Evolutionary conservation across 768 basidiomycete species (phyloP), one percentile per base, ranked within the genome.

Genomic region (Sarcomyxa edulis): DNA sequence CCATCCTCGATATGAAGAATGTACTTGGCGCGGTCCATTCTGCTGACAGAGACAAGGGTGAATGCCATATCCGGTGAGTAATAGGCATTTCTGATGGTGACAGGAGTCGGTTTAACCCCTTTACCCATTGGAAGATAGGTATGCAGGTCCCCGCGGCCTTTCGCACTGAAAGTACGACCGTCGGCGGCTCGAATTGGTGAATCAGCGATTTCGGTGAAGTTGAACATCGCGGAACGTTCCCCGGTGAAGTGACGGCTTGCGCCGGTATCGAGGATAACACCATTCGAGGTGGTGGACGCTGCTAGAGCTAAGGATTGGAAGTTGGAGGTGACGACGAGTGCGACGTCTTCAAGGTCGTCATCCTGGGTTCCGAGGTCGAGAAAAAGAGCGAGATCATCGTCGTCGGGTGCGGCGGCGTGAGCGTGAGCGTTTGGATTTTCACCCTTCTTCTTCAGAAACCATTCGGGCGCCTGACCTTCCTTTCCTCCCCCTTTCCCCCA

Each of bases 221-320:
- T 55, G 22, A 47, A 23, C 43, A 68, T 57, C 14, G 44, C 39
- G 12, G 45, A 18, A 6, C 50, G 38, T 32, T 56, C 46, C 1
- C 59, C 61, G 4, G 58, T 52, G 48, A 65, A 61, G 34, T 65
- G 62, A 14, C 44, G 46, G 7, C 44, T 58, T 6, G 61, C 54
- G 22, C 65, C 59, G 36, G 59, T 56, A 46, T 67, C 57, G 16
- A 56, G 44, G 15, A 55, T 54, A 14, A 14, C 22, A 23, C 32
- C 28, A 10, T n/a, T n/a, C n/a, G n/a, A n/a, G n/a, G n/a, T n/a
- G n/a, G n/a, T n/a, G n/a, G n/a, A n/a, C n/a, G n/a, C n/a, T n/a
- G n/a, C 21, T 4, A 8, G 21, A 9, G 27, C 28, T n/a, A 24
- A 3, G 7, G 28, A 16, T n/a, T 19, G 8, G 14, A 14, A 38